Conservation (phyloP, 2,329 filamentous ascomycete genomes). For the Epichloe gansuensis region DNA sequence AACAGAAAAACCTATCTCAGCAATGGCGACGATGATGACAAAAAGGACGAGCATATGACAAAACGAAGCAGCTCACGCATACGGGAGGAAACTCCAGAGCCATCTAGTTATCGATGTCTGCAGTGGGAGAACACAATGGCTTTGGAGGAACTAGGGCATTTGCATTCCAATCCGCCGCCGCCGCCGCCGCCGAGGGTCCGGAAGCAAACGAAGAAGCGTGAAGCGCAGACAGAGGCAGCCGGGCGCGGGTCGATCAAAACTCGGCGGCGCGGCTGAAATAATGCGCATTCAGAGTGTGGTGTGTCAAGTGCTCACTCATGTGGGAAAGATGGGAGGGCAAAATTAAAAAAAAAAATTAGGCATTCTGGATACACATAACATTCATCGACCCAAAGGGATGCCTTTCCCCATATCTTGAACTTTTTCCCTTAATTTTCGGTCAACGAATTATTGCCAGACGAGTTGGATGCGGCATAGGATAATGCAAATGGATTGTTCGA, state of each 20-base stretch:
- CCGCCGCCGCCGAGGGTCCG: conserved; percentile 30
- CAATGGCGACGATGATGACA: conserved; percentile 24
- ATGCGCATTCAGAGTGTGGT: neutral
- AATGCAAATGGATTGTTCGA: neutral
- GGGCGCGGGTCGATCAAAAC: conserved; percentile 18
- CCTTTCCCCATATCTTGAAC: too few species aligned
- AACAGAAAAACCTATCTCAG: conserved; percentile 58
- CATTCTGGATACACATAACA: neutral
- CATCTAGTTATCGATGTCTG: conserved; percentile 34
- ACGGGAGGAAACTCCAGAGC: conserved; percentile 34
- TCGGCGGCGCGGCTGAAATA: conserved; percentile 14
- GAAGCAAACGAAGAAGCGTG: conserved; percentile 40
- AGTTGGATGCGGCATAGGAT: neutral
- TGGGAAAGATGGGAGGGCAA: neutral
- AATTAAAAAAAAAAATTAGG: neutral
- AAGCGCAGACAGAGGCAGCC: conserved; percentile 22
- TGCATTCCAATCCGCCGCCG: conserved; percentile 43
- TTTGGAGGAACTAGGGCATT: conserved; percentile 41
- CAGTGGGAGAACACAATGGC: conserved; percentile 45
- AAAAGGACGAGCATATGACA: conserved; percentile 23
- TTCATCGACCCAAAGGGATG: too few species aligned
- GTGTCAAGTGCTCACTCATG: neutral
- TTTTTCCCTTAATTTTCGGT: neutral
- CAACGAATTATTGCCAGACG: neutral
- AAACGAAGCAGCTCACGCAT: conserved; percentile 34